A percentile compares a stretch with the other conserved stretches of the same genome.
These are phyloP conservation scores for Globisporangium nagaii DNA, from an alignment of 352 stramenopile genomes.

Conservation along the genomic window DNA sequence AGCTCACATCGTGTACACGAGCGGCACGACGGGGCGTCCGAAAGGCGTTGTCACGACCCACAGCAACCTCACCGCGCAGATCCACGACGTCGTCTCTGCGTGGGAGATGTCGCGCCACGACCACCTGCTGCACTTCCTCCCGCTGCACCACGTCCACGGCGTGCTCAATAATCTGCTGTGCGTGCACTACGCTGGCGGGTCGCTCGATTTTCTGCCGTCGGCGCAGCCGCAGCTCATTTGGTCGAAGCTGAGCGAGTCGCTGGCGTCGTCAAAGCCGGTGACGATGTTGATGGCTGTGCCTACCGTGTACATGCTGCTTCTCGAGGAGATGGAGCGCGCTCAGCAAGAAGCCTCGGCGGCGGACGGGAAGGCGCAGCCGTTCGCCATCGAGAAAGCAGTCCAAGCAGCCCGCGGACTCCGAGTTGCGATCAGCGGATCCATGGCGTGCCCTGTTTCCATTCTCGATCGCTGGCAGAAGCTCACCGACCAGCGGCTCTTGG, in stretches of 20 bases:
- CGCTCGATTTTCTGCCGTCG: conserved; percentile 72
- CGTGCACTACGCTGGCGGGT: conserved; percentile 70
- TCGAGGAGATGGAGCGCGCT: conserved; percentile 60
- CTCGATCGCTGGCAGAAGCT: conserved; percentile 74
- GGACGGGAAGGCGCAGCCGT: conserved; percentile 6
- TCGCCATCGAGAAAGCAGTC: conserved; percentile 14
- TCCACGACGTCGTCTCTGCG: conserved; percentile 72
- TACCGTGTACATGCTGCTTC: conserved; percentile 87
- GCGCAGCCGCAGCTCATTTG: conserved; percentile 62
- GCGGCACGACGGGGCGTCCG: conserved; percentile 70
- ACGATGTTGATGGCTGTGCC: conserved; percentile 90
- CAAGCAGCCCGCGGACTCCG: conserved; percentile 17
- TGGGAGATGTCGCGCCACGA: conserved; percentile 80
- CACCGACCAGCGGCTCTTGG: conserved; percentile 79
- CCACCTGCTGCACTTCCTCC: conserved; percentile 87
- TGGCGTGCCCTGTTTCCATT: conserved; percentile 80
- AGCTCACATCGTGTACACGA: conserved; percentile 80
- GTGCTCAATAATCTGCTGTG: conserved; percentile 88
- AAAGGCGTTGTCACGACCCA: conserved; percentile 87
- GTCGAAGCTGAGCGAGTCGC: conserved; percentile 28
- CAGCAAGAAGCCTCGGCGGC: conserved; percentile 6
- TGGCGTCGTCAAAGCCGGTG: conserved; percentile 19
- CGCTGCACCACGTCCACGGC: conserved; percentile 89
- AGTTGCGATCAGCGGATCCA: conserved; percentile 79
- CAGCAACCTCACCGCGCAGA: conserved; percentile 59